A percentile compares a stretch with the other conserved stretches of the same genome.
Evolutionary conservation across 805 yeast species (phyloP).

Genomic region (Kluyveromyces siamensis): DNA sequence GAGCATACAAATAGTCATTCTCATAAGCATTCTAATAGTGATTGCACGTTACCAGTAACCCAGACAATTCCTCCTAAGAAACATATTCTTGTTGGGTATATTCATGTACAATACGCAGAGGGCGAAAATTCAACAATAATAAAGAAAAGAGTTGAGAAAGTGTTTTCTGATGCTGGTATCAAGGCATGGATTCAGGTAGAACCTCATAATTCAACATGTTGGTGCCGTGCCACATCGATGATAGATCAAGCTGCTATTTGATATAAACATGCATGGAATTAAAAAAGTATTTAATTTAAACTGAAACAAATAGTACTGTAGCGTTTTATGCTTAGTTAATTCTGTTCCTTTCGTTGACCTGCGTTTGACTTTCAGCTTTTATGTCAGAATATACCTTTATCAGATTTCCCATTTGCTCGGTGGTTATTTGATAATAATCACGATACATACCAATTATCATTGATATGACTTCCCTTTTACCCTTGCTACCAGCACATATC

Average conservation of each 20-base stretch:
- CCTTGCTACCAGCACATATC: constrained; percentile 56
- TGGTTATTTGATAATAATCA: constrained; percentile 34
- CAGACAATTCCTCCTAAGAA: constrained; percentile 24
- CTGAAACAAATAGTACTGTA: not conserved
- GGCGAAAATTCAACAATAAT: constrained; percentile 60
- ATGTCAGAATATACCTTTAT: constrained; percentile 23
- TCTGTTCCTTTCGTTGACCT: not conserved
- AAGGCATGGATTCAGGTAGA: constrained; percentile 61
- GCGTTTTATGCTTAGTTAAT: not conserved
- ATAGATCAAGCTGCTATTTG: not conserved
- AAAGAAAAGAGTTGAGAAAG: constrained; percentile 48
- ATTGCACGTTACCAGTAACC: constrained; percentile 12
- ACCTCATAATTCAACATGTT: constrained; percentile 51
- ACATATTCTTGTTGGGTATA: constrained; percentile 53
- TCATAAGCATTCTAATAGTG: constrained; percentile 17
- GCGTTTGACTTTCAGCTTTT: constrained; percentile 8
- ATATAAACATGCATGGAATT: not conserved
- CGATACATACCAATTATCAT: constrained; percentile 50
- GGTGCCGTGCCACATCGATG: constrained; percentile 43
- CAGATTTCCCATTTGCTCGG: constrained; percentile 18
- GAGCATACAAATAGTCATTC: constrained; percentile 39
- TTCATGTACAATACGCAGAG: constrained; percentile 64
- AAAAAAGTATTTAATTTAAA: not conserved
- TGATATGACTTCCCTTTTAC: constrained; percentile 44
- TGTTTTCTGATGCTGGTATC: constrained; percentile 42